Conservation (phyloP, 371 early-diverging fungal species). For the Massospora cicadina region DNA sequence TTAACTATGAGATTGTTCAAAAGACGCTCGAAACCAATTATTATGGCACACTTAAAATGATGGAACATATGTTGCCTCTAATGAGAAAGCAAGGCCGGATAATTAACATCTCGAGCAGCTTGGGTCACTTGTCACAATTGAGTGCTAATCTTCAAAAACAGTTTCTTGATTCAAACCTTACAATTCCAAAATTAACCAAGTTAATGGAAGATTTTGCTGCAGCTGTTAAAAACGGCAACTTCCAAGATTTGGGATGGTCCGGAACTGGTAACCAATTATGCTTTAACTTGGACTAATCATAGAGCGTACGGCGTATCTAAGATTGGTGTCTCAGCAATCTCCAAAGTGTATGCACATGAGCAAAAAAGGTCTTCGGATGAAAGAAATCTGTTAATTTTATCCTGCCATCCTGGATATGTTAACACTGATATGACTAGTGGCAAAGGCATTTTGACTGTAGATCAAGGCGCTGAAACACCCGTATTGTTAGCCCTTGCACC, state of each 20-base stretch:
- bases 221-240: conserved; percentile 10
- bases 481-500: conserved; percentile 11
- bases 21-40: conserved; percentile 13
- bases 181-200: conserved; percentile 4
- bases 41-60: conserved; percentile 13
- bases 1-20: conserved; percentile 11
- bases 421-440: conserved; percentile 13
- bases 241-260: conserved; percentile 12
- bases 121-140: neutral
- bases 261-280: conserved; percentile 1
- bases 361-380: conserved; percentile 6
- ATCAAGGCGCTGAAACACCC: conserved; percentile 14
- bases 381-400: conserved; percentile 10
- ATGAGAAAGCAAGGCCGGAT: conserved; percentile 12
- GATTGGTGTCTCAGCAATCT: conserved; percentile 8
- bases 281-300: neutral
- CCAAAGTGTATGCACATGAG: conserved; percentile 10
- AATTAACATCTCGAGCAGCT: conserved; percentile 10
- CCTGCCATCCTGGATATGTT: conserved; percentile 14
- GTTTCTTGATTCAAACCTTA: conserved; percentile 3
- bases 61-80: conserved; percentile 9
- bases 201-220: conserved; percentile 11
- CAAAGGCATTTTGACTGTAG: conserved; percentile 8
- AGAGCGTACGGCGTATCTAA: conserved; percentile 14
- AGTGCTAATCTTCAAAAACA: conserved; percentile 5